phyloP scores from a whole-genome alignment of 2,329 filamentous ascomycete genomes.

The Calonectria pseudoreteaudii region DNA sequence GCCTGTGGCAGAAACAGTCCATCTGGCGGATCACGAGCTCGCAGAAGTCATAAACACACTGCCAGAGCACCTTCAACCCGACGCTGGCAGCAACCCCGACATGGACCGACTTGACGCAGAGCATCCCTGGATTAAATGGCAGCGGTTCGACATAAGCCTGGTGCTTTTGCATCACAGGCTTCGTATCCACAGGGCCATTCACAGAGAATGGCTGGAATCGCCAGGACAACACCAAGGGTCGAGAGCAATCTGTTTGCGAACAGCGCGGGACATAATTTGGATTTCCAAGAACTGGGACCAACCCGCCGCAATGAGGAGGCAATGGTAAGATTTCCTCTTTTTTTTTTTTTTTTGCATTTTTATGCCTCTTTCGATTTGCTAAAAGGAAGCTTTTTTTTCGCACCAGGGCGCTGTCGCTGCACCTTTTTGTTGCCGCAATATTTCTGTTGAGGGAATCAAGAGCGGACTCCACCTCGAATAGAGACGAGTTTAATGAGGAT shows the following conservation, averaged over 20 bases:
- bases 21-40: slow-evolving; percentile 13
- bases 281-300: slow-evolving; percentile 30
- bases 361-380: neutral
- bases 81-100: slow-evolving; percentile 5
- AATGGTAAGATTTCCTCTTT: slow-evolving; percentile 16
- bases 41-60: slow-evolving; percentile 20
- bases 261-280: slow-evolving; percentile 25
- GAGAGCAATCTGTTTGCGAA: slow-evolving; percentile 21
- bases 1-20: slow-evolving; percentile 3
- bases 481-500: neutral
- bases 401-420: slow-evolving; percentile 15
- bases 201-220: slow-evolving; percentile 18
- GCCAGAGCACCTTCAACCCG: slow-evolving; percentile 14
- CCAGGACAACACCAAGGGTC: slow-evolving; percentile 19
- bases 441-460: slow-evolving; percentile 20
- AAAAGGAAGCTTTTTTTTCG: neutral
- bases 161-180: slow-evolving; percentile 25
- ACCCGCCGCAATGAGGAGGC: slow-evolving; percentile 22
- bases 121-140: slow-evolving; percentile 30
- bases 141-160: slow-evolving; percentile 26
- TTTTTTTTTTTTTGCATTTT: too few species aligned
- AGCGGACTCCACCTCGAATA: neutral
- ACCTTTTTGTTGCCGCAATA: slow-evolving; percentile 15
- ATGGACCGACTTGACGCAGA: slow-evolving; percentile 14
- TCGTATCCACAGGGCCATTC: slow-evolving; percentile 22